Conservation (phyloP, 768 basidiomycete genomes). For the Tricholoma sp. region DNA sequence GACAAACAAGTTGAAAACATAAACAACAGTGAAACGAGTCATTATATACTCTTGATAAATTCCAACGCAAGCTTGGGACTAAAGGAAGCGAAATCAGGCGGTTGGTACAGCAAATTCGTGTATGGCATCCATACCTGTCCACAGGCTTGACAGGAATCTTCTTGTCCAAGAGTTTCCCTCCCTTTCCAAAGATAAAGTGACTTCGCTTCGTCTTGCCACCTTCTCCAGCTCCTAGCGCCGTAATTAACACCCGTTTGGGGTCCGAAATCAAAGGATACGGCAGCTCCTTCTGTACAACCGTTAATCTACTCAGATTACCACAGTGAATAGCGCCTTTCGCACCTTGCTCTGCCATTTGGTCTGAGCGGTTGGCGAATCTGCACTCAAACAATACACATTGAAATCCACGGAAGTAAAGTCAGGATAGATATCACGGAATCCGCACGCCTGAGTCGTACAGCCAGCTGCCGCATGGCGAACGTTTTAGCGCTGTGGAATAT, state of each 20-base stretch:
- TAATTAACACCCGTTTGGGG: slow-evolving; percentile 75
- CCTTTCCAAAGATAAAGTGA: slow-evolving; percentile 91
- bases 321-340: background rate
- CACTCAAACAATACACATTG: slow-evolving; percentile 79
- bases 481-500: background rate
- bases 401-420: slow-evolving; percentile 68
- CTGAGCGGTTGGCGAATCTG: slow-evolving; percentile 70
- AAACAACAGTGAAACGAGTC: background rate
- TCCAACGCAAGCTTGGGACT: slow-evolving; percentile 62
- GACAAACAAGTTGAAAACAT: background rate
- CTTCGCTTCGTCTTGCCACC: slow-evolving; percentile 85
- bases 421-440: slow-evolving; percentile 78
- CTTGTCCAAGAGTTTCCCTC: slow-evolving; percentile 83
- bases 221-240: slow-evolving; percentile 74
- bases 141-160: slow-evolving; percentile 81
- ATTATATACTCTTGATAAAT: slow-evolving; percentile 50
- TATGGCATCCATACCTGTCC: slow-evolving; percentile 55
- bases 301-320: background rate
- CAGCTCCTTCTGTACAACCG: slow-evolving; percentile 59
- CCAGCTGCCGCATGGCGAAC: slow-evolving; percentile 51
- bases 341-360: slow-evolving; percentile 77
- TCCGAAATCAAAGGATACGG: slow-evolving; percentile 88
- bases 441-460: slow-evolving; percentile 91
- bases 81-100: background rate
- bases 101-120: background rate